Evolutionary conservation across 164 flowering plant species (phyloP).

Genomic region (Chloranthus sessilifolius): DNA sequence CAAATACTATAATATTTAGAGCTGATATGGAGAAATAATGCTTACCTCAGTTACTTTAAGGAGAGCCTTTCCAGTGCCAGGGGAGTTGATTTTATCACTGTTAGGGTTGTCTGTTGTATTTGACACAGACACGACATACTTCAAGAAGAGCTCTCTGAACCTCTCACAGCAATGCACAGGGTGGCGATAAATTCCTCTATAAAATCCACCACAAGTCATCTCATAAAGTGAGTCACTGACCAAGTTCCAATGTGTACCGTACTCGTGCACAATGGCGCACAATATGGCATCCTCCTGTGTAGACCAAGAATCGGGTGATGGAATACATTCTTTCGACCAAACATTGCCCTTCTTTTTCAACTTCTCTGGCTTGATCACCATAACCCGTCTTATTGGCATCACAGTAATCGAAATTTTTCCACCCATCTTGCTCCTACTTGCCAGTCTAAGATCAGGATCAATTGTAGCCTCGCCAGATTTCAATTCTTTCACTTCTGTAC

Average conservation of each 20-base stretch:
- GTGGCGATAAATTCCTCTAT: slow-evolving; percentile 86
- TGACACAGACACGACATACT: slow-evolving; percentile 37
- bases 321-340: slow-evolving; percentile 75
- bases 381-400: slow-evolving; percentile 73
- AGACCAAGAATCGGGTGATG: slow-evolving; percentile 80
- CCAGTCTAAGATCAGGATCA: slow-evolving; percentile 52
- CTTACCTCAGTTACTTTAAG: slow-evolving; percentile 93
- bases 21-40: too few relatives aligned
- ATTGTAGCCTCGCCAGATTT: slow-evolving; percentile 33
- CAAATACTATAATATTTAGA: too few relatives aligned
- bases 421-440: slow-evolving; percentile 53
- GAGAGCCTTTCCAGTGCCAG: slow-evolving; percentile 72
- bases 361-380: slow-evolving; percentile 84
- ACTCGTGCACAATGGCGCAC: slow-evolving; percentile 93
- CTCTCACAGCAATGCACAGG: slow-evolving; percentile 94
- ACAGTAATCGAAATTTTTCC: slow-evolving; percentile 74
- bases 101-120: slow-evolving; percentile 42
- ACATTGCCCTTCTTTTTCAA: slow-evolving; percentile 64
- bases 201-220: slow-evolving; percentile 84
- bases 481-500: slow-evolving; percentile 30
- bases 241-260: slow-evolving; percentile 85
- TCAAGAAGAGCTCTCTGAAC: slow-evolving; percentile 78
- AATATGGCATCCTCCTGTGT: slow-evolving; percentile 86
- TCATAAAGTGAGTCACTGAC: slow-evolving; percentile 80
- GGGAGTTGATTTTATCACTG: slow-evolving; percentile 50